Conservation (phyloP, 2,329 filamentous ascomycete species). For the Cryphonectria naterciae region DNA sequence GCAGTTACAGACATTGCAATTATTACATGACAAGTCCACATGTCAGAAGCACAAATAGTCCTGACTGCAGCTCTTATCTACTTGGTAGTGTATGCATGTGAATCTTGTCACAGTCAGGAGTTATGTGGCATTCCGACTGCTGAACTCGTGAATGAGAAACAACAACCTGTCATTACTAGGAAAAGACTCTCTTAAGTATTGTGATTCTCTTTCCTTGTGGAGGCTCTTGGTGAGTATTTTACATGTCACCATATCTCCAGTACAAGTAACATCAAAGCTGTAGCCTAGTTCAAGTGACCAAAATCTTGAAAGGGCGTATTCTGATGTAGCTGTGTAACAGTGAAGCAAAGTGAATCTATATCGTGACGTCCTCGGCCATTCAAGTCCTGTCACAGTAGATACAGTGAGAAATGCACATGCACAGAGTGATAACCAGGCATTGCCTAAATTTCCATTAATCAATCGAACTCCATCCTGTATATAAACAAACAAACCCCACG, state of each 20-base stretch:
- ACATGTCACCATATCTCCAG: background rate
- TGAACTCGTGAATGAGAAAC: no score
- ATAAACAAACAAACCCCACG: background rate
- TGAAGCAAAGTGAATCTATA: background rate
- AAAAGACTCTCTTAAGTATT: no score
- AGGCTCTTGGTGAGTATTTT: background rate
- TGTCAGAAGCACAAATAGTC: no score
- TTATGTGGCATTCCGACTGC: no score
- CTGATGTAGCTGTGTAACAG: background rate
- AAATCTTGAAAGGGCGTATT: background rate
- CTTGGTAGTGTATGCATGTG: no score
- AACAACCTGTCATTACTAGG: no score
- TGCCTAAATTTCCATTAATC: background rate
- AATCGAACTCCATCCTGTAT: background rate
- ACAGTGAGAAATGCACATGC: background rate
- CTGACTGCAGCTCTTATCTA: no score
- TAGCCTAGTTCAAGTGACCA: background rate
- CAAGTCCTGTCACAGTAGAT: background rate
- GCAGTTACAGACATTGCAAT: no score
- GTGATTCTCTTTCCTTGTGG: no score
- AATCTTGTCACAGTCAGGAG: no score
- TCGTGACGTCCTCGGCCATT: background rate
- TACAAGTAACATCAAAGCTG: background rate
- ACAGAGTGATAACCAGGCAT: background rate
- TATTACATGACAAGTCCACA: no score